Percentiles rank a stretch among this genome's conserved stretches.
Evolutionary conservation across 306 rosid genomes (phyloP).

Genomic region (Cicer bijugum): DNA sequence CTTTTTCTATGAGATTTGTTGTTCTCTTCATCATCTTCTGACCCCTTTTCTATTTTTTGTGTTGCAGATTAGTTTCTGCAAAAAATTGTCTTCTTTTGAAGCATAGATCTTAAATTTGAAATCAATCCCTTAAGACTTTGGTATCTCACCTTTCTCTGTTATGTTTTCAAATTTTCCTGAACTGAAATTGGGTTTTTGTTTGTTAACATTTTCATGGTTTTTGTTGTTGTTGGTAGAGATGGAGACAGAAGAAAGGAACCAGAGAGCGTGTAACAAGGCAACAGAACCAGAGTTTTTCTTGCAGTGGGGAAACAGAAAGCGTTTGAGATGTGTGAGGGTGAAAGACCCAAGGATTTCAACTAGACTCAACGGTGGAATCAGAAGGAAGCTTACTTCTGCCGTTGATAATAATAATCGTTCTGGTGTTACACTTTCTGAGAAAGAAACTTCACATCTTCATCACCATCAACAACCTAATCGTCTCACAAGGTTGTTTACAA

Average conservation of each 20-base stretch:
- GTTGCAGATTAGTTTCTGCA: slow-evolving; percentile 11
- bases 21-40: slow-evolving; percentile 34
- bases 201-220: neutral
- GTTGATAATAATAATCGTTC: slow-evolving; percentile 56
- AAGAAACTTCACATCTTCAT: slow-evolving; percentile 55
- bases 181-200: slow-evolving; percentile 3
- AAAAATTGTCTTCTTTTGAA: slow-evolving; percentile 10
- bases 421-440: slow-evolving; percentile 53
- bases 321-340: slow-evolving; percentile 74
- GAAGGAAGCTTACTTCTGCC: slow-evolving; percentile 54
- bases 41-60: slow-evolving; percentile 5
- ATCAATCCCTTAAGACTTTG: slow-evolving; percentile 18
- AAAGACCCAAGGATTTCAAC: slow-evolving; percentile 71
- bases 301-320: slow-evolving; percentile 78
- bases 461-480: slow-evolving; percentile 57
- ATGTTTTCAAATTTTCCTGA: slow-evolving; percentile 20
- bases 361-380: slow-evolving; percentile 60
- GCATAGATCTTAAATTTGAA: slow-evolving; percentile 58
- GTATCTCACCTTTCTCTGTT: neutral
- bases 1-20: slow-evolving; percentile 31
- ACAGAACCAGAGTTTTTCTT: slow-evolving; percentile 72
- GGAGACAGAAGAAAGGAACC: slow-evolving; percentile 75
- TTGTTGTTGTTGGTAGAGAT: slow-evolving; percentile 45
- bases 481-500: slow-evolving; percentile 58
- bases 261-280: slow-evolving; percentile 50